Evolutionary conservation across 768 basidiomycete genomes (phyloP), one percentile per base, ranked within the genome.

Genomic region (Rhizopogon rudus): DNA sequence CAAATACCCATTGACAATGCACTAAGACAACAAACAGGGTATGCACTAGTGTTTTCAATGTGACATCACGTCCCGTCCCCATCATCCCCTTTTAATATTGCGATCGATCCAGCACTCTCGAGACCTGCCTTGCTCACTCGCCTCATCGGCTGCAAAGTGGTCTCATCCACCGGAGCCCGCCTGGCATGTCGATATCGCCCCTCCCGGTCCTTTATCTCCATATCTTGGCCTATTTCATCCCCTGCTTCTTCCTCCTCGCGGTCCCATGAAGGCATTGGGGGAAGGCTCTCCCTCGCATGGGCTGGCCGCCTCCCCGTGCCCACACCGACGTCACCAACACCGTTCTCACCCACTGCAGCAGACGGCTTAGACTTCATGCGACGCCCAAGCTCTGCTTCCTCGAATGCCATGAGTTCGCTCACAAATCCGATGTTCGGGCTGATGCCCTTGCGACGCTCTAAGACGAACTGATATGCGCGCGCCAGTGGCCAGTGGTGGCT

Each of bases 371-470:
- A 64, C 62, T 71, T 64, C 83, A 52, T 89, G 3, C 22, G 37
- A 9, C 48, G 48, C 77, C 57, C 94, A 84, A 49, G 95, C 75
- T 71, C 96, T 90, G 65, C 86, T 66, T 96, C 93, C 73, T 98
- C 95, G 65, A 95, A 97, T 45, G 85, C 88, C 95, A 97, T 97
- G 42, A 98, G 80, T 70, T 97, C 94, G 4, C 91, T 93, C 43
- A 98, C 93, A 71, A 98, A 98, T 6, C 96, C 96, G 59, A 98
- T 96, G 66, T 97, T 98, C 9, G 95, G 96, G 13, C 91, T 94
- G 61, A 98, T 96, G 60, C 93, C 93, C 61, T 92, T 93, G 37
- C 96, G 84, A 8, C 93, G 83, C 63, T 95, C 95, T 40, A 92
- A 80, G 25, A 98, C 95, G 65, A 93, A 97, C 0, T 87, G 75